phyloP scores from a whole-genome alignment of 2,329 filamentous ascomycete species.

The Ophiostoma montium region DNA sequence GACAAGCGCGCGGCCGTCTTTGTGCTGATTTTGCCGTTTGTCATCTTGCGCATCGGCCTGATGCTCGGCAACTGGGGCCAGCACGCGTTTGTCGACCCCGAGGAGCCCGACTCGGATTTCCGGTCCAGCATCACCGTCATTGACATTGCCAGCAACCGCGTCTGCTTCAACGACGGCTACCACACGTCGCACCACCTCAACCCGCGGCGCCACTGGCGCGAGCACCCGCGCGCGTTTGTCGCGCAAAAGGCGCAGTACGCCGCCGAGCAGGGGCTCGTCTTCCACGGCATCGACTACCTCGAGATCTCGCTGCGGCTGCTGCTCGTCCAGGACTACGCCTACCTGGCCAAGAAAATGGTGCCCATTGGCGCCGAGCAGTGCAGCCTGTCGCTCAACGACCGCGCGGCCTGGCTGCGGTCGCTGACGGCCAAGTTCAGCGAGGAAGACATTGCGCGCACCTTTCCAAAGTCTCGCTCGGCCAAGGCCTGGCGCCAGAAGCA shows the following conservation, averaged over 20 bases:
- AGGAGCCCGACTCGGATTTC: slow-evolving; percentile 64
- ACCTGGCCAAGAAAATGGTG: slow-evolving; percentile 56
- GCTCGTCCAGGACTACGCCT: slow-evolving; percentile 57
- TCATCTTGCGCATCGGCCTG: slow-evolving; percentile 51
- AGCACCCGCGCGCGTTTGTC: slow-evolving; percentile 62
- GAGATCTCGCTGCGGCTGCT: slow-evolving; percentile 58
- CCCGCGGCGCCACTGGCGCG: slow-evolving; percentile 65
- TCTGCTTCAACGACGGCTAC: slow-evolving; percentile 73
- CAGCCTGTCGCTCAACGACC: slow-evolving; percentile 47
- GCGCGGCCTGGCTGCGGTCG: slow-evolving; percentile 45
- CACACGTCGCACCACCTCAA: slow-evolving; percentile 73
- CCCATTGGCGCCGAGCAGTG: slow-evolving; percentile 57
- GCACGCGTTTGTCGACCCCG: slow-evolving; percentile 64
- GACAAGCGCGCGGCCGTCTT: slow-evolving; percentile 46
- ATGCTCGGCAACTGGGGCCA: slow-evolving; percentile 82
- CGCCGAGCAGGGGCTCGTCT: slow-evolving; percentile 55
- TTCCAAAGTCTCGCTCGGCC: slow-evolving; percentile 18
- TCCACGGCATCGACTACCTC: slow-evolving; percentile 69
- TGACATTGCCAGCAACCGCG: slow-evolving; percentile 65
- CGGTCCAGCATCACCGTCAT: slow-evolving; percentile 67
- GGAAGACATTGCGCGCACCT: slow-evolving; percentile 48
- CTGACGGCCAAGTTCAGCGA: slow-evolving; percentile 54
- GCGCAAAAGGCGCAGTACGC: slow-evolving; percentile 54
- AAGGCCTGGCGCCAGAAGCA: slow-evolving; percentile 11
- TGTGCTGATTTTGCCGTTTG: slow-evolving; percentile 51